Conservation (phyloP, 2,329 filamentous ascomycete genomes). For the Colletotrichum orbiculare region DNA sequence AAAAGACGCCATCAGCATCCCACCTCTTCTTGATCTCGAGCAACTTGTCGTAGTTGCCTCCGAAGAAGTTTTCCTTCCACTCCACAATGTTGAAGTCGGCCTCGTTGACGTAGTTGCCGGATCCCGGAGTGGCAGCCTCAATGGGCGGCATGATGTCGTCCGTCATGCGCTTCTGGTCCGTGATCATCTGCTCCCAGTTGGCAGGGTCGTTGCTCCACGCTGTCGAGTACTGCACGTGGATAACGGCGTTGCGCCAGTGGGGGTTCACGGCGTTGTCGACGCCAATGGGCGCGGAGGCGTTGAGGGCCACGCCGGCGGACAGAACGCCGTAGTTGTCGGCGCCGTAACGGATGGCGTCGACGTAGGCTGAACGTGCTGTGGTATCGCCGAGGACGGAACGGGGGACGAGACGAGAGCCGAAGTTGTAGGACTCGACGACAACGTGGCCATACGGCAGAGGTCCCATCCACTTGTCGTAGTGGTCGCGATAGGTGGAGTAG, state of each 20-base stretch:
- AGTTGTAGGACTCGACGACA: slow-evolving; percentile 60
- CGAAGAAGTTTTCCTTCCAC: slow-evolving; percentile 60
- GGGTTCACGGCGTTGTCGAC: slow-evolving; percentile 36
- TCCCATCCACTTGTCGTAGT: slow-evolving; percentile 55
- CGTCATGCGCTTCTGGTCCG: slow-evolving; percentile 36
- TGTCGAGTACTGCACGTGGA: slow-evolving; percentile 36
- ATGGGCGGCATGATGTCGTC: slow-evolving; percentile 36
- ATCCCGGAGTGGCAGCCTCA: slow-evolving; percentile 48
- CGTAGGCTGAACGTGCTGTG: slow-evolving; percentile 38
- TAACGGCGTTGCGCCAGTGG: slow-evolving; percentile 32
- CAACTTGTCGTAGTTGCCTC: slow-evolving; percentile 55
- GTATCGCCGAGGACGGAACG: slow-evolving; percentile 47
- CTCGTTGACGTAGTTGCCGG: slow-evolving; percentile 63
- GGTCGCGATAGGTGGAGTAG: slow-evolving; percentile 50
- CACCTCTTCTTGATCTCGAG: slow-evolving; percentile 61
- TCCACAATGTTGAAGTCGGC: slow-evolving; percentile 59
- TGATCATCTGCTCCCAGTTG: slow-evolving; percentile 30
- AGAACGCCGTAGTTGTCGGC: slow-evolving; percentile 32
- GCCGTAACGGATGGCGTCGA: slow-evolving; percentile 35
- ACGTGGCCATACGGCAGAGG: slow-evolving; percentile 54
- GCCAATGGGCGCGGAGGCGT: slow-evolving; percentile 29
- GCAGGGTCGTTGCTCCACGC: slow-evolving; percentile 36
- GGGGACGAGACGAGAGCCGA: slow-evolving; percentile 57
- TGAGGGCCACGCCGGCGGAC: slow-evolving; percentile 39
- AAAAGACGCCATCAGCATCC: slow-evolving; percentile 59